Base-by-base conservation (phyloP, 495 filamentous ascomycete genomes). In the Letharia lupina region DNA sequence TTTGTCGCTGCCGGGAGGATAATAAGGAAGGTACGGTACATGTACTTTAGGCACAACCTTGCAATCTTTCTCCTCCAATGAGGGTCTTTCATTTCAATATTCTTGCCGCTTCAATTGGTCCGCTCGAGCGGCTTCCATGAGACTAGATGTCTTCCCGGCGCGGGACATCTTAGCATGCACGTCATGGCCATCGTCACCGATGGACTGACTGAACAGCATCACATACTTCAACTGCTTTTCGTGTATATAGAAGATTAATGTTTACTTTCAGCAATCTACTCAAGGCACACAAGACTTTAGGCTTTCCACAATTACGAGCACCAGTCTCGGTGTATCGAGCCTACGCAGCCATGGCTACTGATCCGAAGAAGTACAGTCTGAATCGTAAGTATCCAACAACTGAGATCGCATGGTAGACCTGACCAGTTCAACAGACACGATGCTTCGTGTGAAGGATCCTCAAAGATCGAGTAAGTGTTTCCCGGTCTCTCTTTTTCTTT, bases 401-500 rank as follows among this genome's bases (percentile, higher is more conserved):
- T 2, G 28, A 37, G 28, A 20, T 35, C 35, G 41, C 15, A 58
- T n/a, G 31, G 57, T 57, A 62, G 66, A 70, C 1, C 67, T 50
- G 45, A 64, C 48, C 41, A 13, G 62, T 45, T 44, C 6, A 66
- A 69, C 64, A 78, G 78, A 80, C 63, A 73, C 75, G 65, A 96
- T 93, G 93, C 77, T 96, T 70, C 86, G 94, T 76, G 90, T 97
- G 74, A 98, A 97, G 77, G 91, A 98, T 76, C 94, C 94, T 5
- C 86, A 92, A 75, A 83, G 80, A 72, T 96, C 91, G 31, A 77
- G 88, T 88, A 75, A 62, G 66, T 65, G 2, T 23, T 56, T 37
- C 35, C 11, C 13, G 12, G 1, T 42, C 50, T 63, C 40, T 50
- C 35, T 35, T 31, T n/a, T 45, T 7, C 50, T 13, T 41, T 56